Evolutionary conservation across 345 rosid genomes (phyloP), one percentile per base, ranked within the genome.

Genomic region (Cardamine chenopodiifolia): DNA sequence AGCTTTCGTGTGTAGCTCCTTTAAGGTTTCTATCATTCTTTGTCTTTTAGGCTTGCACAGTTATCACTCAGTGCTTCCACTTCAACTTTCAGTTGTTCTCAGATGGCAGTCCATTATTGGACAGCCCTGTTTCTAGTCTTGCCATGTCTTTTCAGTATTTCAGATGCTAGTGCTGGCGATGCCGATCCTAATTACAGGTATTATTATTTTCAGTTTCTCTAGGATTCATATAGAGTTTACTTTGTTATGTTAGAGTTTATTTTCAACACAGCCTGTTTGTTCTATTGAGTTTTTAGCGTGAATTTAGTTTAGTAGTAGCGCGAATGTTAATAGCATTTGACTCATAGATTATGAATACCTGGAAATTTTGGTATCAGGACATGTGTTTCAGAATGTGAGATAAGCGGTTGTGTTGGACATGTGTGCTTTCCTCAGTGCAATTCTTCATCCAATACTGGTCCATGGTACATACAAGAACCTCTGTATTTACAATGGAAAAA

Each of bases 381-480:
- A 57, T 90, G 93, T 39, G 75, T 88, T 62, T 67, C 77, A 67
- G 80, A 83, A 48, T 90, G 97, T 57, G 89, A 82, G 79, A 68
- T 60, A 73, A 80, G 82, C n/a, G 92, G 97, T 44, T 90, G 92
- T 62, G 84, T 86, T 37, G 90, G 90, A 35, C 68, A 67, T 78
- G 77, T 35, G 35, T 90, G 93, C 73, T 88, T 87, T 78, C 88
- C 85, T 23, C 87, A 80, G 45, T 87, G 92, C 85, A 87, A 88
- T 34, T 81, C 83, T 78, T 78, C 86, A 62, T 82, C 88, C 2
- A 80, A 39, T 79, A 85, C 79, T 60, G 86, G 85, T 35, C 86
- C 91, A 1, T 90, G 93, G 90, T 88, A 83, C 83, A 81, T 64
- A 31, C 91, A 86, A 77, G 91, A 90, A 55, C 93, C 92, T 25